Conservation (phyloP, 2,329 filamentous ascomycete genomes). For the Diaporthe sp. region DNA sequence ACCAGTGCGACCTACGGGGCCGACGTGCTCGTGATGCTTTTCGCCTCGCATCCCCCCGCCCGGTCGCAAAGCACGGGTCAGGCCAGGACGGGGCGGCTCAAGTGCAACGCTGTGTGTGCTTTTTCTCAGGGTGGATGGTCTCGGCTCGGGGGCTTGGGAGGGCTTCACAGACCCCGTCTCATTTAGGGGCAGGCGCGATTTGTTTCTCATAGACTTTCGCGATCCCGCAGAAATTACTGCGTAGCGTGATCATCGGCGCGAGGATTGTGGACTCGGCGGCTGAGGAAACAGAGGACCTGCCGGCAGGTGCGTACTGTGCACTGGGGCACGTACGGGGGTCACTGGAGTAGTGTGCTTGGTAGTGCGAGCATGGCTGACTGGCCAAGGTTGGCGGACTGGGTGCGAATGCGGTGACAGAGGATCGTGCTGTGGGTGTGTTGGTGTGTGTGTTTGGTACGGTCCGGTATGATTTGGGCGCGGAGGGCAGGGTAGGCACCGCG, state of each 20-base stretch:
- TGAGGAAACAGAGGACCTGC: conserved; percentile 1
- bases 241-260: conserved; percentile 22
- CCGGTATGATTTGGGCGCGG: conserved; percentile 14
- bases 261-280: background rate
- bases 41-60: conserved; percentile 13
- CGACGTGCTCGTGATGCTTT: conserved; percentile 19
- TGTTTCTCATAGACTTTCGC: conserved; percentile 38
- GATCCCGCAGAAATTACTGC: conserved; percentile 24
- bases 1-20: background rate
- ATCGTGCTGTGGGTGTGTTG: conserved; percentile 26
- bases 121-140: conserved; percentile 14
- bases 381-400: background rate
- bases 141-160: conserved; percentile 28
- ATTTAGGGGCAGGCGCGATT: conserved; percentile 24
- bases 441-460: conserved; percentile 1
- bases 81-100: background rate
- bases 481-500: conserved; percentile 17
- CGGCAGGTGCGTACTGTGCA: background rate
- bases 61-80: conserved; percentile 4
- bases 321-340: background rate
- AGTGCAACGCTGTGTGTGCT: conserved; percentile 20
- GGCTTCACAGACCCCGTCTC: conserved; percentile 39
- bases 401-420: conserved; percentile 9
- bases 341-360: conserved; percentile 6
- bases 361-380: conserved; percentile 11